Percentiles rank a stretch among this genome's conserved stretches.
Conservation (phyloP, 2,329 filamentous ascomycete genomes). For the Blastomyces percursus region DNA sequence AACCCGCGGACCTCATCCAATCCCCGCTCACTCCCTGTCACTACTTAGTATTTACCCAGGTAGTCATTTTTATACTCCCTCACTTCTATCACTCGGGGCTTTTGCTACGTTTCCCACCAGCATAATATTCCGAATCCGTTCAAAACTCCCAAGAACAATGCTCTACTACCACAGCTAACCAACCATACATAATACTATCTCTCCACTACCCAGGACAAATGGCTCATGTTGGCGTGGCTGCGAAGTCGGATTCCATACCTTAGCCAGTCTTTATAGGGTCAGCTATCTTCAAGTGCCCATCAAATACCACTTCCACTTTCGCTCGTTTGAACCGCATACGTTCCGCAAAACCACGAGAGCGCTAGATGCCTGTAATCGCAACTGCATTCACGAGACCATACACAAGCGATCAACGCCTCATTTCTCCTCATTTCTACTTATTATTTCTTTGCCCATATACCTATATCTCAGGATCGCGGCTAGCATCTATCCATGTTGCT, state of each 20-base stretch:
- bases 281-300: background rate
- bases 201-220: background rate
- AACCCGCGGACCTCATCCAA: background rate
- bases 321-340: background rate
- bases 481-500: constrained; percentile 37
- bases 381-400: background rate
- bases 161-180: background rate
- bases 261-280: background rate
- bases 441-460: background rate
- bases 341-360: background rate
- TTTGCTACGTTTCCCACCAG: background rate
- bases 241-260: background rate
- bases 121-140: background rate
- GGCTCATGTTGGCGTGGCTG: background rate
- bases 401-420: background rate
- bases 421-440: background rate
- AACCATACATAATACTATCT: background rate
- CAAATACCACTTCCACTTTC: background rate
- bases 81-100: background rate
- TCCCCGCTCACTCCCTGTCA: background rate
- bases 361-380: background rate
- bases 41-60: background rate
- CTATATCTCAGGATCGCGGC: background rate
- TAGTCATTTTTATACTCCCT: background rate
- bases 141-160: background rate